phyloP scores from a whole-genome alignment of 2,329 filamentous ascomycete species.

The Diaporthe aspalathi region DNA sequence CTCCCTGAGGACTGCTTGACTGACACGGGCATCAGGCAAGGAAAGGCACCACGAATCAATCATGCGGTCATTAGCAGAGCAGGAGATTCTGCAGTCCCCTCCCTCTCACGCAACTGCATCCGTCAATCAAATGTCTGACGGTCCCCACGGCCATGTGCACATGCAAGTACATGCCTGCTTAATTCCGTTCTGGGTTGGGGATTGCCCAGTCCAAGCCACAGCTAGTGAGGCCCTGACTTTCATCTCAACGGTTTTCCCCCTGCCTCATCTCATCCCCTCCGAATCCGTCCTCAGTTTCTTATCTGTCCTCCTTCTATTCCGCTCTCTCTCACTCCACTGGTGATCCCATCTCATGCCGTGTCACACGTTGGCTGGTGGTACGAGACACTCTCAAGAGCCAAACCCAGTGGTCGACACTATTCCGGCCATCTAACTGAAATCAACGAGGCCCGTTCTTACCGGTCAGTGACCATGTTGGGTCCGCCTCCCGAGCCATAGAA shows the following conservation, averaged over 20 bases:
- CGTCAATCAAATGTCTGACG: slow-evolving; percentile 2
- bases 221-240: slow-evolving; percentile 21
- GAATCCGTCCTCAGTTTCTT: slow-evolving; percentile 13
- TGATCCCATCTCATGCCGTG: neutral
- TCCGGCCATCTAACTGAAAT: slow-evolving; percentile 16
- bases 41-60: neutral
- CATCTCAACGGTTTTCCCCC: slow-evolving; percentile 25
- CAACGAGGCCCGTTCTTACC: neutral
- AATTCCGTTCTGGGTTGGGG: slow-evolving; percentile 9
- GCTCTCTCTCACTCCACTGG: neutral
- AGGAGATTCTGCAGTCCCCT: neutral
- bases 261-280: neutral
- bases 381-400: neutral
- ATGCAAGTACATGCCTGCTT: slow-evolving; percentile 8
- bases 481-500: neutral
- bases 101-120: slow-evolving; percentile 1
- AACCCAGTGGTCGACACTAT: neutral
- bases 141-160: neutral
- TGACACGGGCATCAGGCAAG: neutral
- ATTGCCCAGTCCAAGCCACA: slow-evolving; percentile 6
- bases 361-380: slow-evolving; percentile 9
- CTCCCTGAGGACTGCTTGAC: neutral
- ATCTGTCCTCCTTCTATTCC: neutral
- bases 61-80: slow-evolving; percentile 6
- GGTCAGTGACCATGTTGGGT: slow-evolving; percentile 4